These are phyloP conservation scores for Phytophthora kernoviae DNA, from an alignment of 352 stramenopile species.

Conservation along the genomic window DNA sequence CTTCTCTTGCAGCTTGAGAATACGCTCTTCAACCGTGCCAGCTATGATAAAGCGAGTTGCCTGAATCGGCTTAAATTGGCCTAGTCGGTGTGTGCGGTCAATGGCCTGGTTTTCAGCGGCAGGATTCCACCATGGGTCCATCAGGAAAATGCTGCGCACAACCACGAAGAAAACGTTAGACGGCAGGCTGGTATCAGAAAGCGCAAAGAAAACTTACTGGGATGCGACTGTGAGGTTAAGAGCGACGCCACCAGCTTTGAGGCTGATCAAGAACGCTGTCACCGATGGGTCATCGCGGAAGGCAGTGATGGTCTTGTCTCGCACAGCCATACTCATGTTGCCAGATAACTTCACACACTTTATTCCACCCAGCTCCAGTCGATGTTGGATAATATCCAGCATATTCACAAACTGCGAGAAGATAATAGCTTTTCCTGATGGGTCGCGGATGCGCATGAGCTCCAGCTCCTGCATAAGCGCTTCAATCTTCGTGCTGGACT, in stretches of 20 bases:
- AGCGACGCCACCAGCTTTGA: conserved; percentile 98
- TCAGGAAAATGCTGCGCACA: conserved; percentile 92
- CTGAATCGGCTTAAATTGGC: conserved; percentile 97
- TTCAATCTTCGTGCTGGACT: conserved; percentile 98
- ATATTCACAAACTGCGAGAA: conserved; percentile 99
- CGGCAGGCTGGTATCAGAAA: conserved; percentile 7
- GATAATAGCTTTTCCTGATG: conserved; percentile 97
- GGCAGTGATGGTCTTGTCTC: conserved; percentile 77
- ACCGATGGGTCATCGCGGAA: conserved; percentile 93
- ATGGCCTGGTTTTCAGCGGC: conserved; percentile 95
- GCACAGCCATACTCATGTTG: conserved; percentile 88
- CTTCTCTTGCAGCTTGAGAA: conserved; percentile 96
- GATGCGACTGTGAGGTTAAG: conserved; percentile 98
- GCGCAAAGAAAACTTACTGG: conserved; percentile 67
- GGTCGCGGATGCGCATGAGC: conserved; percentile 92
- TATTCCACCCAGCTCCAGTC: conserved; percentile 89
- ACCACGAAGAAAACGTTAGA: conserved; percentile 17
- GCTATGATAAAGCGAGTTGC: conserved; percentile 98
- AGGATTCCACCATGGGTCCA: conserved; percentile 99
- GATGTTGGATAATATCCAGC: conserved; percentile 98
- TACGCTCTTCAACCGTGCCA: conserved; percentile 98
- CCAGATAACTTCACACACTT: conserved; percentile 92
- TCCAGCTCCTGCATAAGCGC: conserved; percentile 97
- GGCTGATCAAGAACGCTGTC: conserved; percentile 96
- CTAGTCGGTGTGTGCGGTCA: conserved; percentile 97